These are phyloP conservation scores for Termitomyces sp. DNA, from an alignment of 768 basidiomycete genomes.

Conservation along the genomic window DNA sequence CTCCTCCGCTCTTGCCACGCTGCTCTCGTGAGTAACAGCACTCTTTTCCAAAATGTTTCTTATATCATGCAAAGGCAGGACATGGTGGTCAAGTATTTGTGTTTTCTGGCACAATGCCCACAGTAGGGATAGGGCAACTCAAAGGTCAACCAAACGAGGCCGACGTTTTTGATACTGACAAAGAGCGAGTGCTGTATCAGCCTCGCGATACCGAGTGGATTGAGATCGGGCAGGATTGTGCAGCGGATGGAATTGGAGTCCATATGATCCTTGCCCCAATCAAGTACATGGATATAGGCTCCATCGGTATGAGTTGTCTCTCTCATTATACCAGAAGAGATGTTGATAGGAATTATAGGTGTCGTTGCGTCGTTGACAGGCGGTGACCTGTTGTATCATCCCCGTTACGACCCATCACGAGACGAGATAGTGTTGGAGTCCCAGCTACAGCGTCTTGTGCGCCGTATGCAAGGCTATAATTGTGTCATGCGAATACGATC, in stretches of 20 bases:
- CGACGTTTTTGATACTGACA: conserved; percentile 75
- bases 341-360: conserved; percentile 35
- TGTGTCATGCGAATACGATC: conserved; percentile 79
- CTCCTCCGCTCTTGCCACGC: conserved; percentile 70
- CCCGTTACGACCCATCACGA: conserved; percentile 72
- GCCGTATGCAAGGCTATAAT: conserved; percentile 73
- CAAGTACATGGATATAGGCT: conserved; percentile 82
- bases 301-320: conserved; percentile 54
- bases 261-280: conserved; percentile 83
- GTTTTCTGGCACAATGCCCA: conserved; percentile 71
- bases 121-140: conserved; percentile 70
- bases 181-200: conserved; percentile 76
- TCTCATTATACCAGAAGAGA: neutral
- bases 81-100: conserved; percentile 75
- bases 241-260: conserved; percentile 86
- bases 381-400: conserved; percentile 90
- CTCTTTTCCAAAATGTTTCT: neutral
- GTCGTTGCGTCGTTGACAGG: conserved; percentile 72
- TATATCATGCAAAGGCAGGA: conserved; percentile 39
- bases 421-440: conserved; percentile 66
- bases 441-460: conserved; percentile 69
- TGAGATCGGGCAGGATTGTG: conserved; percentile 83
- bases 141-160: conserved; percentile 54
- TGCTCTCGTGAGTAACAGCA: conserved; percentile 51
- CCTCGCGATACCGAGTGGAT: conserved; percentile 81